phyloP scores from a whole-genome alignment of 805 yeast species.

The Pichia eremophila region DNA sequence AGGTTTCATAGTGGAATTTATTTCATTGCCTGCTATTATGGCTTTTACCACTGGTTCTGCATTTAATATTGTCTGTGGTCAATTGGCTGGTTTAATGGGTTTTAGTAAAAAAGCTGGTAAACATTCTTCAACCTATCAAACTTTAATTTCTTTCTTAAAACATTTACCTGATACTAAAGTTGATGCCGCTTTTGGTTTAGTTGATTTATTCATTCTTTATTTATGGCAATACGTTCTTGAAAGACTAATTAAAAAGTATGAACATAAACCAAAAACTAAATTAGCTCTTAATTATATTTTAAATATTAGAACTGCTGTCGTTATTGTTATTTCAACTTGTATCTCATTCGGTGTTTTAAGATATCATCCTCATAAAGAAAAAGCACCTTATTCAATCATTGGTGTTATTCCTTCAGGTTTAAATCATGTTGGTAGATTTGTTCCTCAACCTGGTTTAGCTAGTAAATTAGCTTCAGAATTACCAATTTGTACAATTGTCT shows the following conservation, averaged over 20 bases:
- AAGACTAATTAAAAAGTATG: constrained; percentile 53
- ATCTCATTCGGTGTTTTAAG: constrained; percentile 68
- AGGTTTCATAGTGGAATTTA: constrained; percentile 82
- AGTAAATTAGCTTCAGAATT: constrained; percentile 60
- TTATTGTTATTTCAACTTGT: constrained; percentile 72
- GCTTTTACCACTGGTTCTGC: constrained; percentile 97
- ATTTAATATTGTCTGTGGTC: constrained; percentile 70
- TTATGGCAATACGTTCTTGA: constrained; percentile 59
- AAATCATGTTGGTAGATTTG: constrained; percentile 64
- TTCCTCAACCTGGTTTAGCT: constrained; percentile 50
- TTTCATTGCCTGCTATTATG: constrained; percentile 84
- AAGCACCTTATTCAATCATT: constrained; percentile 44
- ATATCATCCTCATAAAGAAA: constrained; percentile 28
- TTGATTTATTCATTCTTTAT: constrained; percentile 63
- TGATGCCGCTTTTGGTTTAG: constrained; percentile 87
- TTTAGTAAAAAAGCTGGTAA: constrained; percentile 58
- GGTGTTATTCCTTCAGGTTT: constrained; percentile 82
- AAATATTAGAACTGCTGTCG: constrained; percentile 73
- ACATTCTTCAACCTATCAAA: constrained; percentile 58
- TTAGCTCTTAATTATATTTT: constrained; percentile 54
- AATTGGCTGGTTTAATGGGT: constrained; percentile 82
- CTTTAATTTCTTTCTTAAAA: constrained; percentile 63
- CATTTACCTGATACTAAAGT: constrained; percentile 56
- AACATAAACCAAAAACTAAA: constrained; percentile 51
- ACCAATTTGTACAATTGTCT: constrained; percentile 77